Evolutionary conservation across 345 rosid species (phyloP).

Genomic region (Melaleuca quinquenervia): DNA sequence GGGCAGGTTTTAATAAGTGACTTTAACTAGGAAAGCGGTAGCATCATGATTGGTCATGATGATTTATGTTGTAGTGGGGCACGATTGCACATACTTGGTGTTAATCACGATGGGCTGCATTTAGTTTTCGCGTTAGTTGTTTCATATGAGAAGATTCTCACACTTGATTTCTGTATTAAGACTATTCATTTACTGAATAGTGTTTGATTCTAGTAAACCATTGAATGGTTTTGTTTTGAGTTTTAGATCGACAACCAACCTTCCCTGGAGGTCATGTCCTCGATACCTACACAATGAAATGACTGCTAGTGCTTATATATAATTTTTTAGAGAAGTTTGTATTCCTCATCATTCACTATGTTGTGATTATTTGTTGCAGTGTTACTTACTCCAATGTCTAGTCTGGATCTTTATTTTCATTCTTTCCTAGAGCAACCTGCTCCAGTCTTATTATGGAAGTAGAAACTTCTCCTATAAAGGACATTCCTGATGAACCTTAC

Average conservation of each 20-base stretch:
- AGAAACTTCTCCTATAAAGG: background rate
- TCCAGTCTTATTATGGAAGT: background rate
- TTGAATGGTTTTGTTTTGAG: background rate
- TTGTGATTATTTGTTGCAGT: background rate
- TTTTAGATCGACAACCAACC: background rate
- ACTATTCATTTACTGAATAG: background rate
- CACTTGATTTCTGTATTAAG: background rate
- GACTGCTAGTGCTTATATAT: background rate
- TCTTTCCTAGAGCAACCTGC: background rate
- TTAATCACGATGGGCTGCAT: background rate
- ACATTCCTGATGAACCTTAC: background rate
- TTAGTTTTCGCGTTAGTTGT: background rate
- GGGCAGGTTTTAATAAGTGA: background rate
- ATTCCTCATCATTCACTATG: background rate
- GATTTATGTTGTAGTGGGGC: background rate
- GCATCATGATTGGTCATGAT: background rate
- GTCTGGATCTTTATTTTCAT: background rate
- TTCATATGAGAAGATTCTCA: background rate
- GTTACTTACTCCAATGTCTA: background rate
- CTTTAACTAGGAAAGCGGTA: background rate
- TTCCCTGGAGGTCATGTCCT: background rate
- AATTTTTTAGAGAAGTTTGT: background rate
- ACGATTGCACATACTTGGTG: background rate
- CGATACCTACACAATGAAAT: background rate
- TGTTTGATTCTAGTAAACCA: background rate